Percentiles rank a stretch among this genome's conserved stretches.
phyloP scores from a whole-genome alignment of 352 stramenopile species.

The Phytophthora idaei region DNA sequence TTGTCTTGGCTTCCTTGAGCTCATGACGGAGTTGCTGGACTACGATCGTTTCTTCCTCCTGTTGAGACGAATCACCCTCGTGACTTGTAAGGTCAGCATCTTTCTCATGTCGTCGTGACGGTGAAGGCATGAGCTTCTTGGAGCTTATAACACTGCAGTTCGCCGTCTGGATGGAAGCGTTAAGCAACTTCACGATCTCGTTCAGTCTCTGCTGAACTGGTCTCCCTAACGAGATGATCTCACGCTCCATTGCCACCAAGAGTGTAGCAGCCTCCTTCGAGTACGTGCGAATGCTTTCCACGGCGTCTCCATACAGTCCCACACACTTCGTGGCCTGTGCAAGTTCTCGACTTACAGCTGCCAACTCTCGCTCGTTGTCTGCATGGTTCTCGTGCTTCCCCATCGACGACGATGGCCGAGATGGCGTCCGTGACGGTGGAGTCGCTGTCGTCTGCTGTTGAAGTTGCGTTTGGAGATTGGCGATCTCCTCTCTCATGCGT shows the following conservation, averaged over 20 bases:
- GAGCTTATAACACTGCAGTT: slow-evolving; percentile 46
- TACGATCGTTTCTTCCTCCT: slow-evolving; percentile 27
- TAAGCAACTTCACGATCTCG: slow-evolving; percentile 81
- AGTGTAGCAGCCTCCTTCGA: slow-evolving; percentile 73
- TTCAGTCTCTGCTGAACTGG: slow-evolving; percentile 82
- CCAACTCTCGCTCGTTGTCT: slow-evolving; percentile 20
- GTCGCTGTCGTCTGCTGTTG: slow-evolving; percentile 47
- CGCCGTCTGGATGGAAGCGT: slow-evolving; percentile 65
- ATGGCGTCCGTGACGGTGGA: slow-evolving; percentile 21
- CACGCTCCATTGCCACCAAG: slow-evolving; percentile 77
- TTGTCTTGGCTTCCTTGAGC: slow-evolving; percentile 64
- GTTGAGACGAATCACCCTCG: slow-evolving; percentile 9
- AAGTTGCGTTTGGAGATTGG: slow-evolving; percentile 69
- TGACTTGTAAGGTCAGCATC: slow-evolving; percentile 21
- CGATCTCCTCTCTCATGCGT: slow-evolving; percentile 83
- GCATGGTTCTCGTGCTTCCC: slow-evolving; percentile 10
- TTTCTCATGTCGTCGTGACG: slow-evolving; percentile 6
- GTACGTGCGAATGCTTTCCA: slow-evolving; percentile 61
- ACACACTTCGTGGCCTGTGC: slow-evolving; percentile 47
- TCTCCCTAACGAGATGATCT: slow-evolving; percentile 73
- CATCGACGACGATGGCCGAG: slow-evolving; percentile 16
- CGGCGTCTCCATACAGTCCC: slow-evolving; percentile 44
- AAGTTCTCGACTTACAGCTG: slow-evolving; percentile 35
- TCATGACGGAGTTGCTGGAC: slow-evolving; percentile 56
- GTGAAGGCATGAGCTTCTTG: slow-evolving; percentile 31